Evolutionary conservation across 192 early-diverging fungal species (phyloP).

Genomic region (Coemansia sp.): DNA sequence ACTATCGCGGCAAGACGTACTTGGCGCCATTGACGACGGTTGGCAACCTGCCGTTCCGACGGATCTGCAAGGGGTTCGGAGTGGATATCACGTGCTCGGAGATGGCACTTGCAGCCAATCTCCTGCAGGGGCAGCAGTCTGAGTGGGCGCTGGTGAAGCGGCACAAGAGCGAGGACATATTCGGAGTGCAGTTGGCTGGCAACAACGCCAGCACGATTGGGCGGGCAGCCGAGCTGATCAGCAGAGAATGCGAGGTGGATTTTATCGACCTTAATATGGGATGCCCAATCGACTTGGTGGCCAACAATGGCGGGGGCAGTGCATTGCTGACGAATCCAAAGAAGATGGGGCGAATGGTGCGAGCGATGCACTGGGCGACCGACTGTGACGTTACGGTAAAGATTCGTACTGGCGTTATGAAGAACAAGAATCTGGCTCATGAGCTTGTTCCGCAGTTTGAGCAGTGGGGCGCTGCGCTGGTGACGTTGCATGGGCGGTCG

Average conservation of each 20-base stretch:
- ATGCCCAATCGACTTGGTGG: slow-evolving; percentile 90
- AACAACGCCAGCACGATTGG: slow-evolving; percentile 58
- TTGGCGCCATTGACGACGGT: slow-evolving; percentile 96
- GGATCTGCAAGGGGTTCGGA: slow-evolving; percentile 89
- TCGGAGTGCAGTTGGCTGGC: slow-evolving; percentile 89
- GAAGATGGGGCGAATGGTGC: slow-evolving; percentile 72
- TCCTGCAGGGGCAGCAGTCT: slow-evolving; percentile 64
- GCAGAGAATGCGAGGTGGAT: slow-evolving; percentile 68
- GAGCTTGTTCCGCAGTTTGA: slow-evolving; percentile 69
- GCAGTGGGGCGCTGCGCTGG: slow-evolving; percentile 59
- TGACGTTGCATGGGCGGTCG: slow-evolving; percentile 88
- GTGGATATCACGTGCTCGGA: slow-evolving; percentile 97
- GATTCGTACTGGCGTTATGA: slow-evolving; percentile 73
- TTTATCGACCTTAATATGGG: slow-evolving; percentile 97
- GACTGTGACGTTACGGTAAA: slow-evolving; percentile 89
- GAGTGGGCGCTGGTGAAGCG: slow-evolving; percentile 84
- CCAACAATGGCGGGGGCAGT: slow-evolving; percentile 76
- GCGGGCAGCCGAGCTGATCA: slow-evolving; percentile 67
- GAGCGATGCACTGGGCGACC: slow-evolving; percentile 65
- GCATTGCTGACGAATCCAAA: slow-evolving; percentile 68
- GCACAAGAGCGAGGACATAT: slow-evolving; percentile 83
- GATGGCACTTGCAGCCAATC: slow-evolving; percentile 77
- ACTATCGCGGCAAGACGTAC: slow-evolving; percentile 87
- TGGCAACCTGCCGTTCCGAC: slow-evolving; percentile 95
- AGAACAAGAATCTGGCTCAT: slow-evolving; percentile 63